Evolutionary conservation across 805 yeast genomes (phyloP).

Genomic region (Priceomyces fermenticarens): DNA sequence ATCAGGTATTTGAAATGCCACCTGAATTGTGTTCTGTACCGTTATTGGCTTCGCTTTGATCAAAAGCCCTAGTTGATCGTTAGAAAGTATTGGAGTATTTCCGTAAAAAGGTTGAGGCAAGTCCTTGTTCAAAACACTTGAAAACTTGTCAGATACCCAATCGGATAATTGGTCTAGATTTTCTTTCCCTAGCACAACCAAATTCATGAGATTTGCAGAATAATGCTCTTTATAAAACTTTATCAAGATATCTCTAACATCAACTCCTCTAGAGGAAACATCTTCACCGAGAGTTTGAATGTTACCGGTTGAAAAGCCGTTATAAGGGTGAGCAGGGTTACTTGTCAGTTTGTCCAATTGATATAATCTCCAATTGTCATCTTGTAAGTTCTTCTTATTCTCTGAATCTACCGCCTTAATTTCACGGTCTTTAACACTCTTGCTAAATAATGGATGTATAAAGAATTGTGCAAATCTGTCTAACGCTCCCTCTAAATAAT

Average conservation of each 20-base stretch:
- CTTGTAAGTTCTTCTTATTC: constrained; percentile 89
- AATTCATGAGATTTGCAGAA: constrained; percentile 85
- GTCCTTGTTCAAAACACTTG: constrained; percentile 54
- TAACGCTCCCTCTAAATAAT: constrained; percentile 77
- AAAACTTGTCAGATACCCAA: constrained; percentile 69
- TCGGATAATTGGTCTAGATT: constrained; percentile 64
- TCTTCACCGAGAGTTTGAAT: constrained; percentile 63
- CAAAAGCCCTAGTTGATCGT: constrained; percentile 48
- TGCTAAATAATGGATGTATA: constrained; percentile 74
- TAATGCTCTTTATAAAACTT: constrained; percentile 71
- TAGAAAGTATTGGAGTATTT: constrained; percentile 44
- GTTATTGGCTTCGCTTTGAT: constrained; percentile 77
- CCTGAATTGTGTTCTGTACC: constrained; percentile 65
- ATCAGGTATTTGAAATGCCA: constrained; percentile 76
- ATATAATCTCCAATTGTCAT: constrained; percentile 82
- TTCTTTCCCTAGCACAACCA: constrained; percentile 83
- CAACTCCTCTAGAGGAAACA: constrained; percentile 59
- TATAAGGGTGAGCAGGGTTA: constrained; percentile 76
- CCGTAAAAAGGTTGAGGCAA: constrained; percentile 44
- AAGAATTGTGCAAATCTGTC: constrained; percentile 94
- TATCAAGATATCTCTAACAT: constrained; percentile 78
- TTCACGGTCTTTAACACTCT: constrained; percentile 82
- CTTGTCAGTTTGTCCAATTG: constrained; percentile 78
- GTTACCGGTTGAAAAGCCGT: constrained; percentile 90
- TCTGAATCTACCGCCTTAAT: constrained; percentile 94